Evolutionary conservation across 2,329 filamentous ascomycete species (phyloP).

Genomic region (Beauveria medogensis): DNA sequence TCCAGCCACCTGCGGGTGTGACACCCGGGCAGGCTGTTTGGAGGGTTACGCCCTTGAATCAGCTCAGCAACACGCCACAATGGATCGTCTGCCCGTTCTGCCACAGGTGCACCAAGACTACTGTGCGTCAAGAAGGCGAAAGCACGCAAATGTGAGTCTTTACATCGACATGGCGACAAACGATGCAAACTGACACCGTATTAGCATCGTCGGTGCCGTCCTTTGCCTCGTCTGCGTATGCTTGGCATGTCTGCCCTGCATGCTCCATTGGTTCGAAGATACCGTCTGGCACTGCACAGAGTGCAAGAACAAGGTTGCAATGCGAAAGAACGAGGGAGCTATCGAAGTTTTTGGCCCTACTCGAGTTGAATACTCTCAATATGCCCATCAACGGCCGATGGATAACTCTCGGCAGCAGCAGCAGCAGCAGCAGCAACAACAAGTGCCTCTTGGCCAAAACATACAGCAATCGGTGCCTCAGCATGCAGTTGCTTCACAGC

Average conservation of each 20-base stretch:
- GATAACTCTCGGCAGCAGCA: conserved; percentile 1
- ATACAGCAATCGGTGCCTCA: background rate
- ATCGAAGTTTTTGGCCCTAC: conserved; percentile 18
- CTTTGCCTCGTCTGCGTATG: conserved; percentile 25
- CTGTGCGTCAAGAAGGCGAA: conserved; percentile 16
- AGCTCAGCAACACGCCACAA: conserved; percentile 17
- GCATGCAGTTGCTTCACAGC: background rate
- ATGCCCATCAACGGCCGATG: conserved; percentile 9
- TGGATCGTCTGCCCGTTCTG: conserved; percentile 26
- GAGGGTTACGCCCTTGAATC: conserved; percentile 15
- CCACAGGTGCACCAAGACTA: conserved; percentile 17
- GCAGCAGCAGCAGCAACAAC: background rate
- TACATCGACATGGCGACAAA: too few species aligned
- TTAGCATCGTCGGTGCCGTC: conserved; percentile 20
- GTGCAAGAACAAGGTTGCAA: conserved; percentile 23
- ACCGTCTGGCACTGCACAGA: conserved; percentile 21
- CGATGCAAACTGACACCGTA: background rate
- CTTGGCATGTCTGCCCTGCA: conserved; percentile 23
- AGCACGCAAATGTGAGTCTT: conserved; percentile 20
- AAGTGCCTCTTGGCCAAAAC: background rate
- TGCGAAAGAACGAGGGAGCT: conserved; percentile 14
- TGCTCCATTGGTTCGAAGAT: conserved; percentile 25
- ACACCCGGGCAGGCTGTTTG: background rate
- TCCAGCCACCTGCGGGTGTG: background rate
- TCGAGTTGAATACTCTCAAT: conserved; percentile 11